Base-by-base conservation (phyloP, 495 filamentous ascomycete species). In the Podospora sp. region DNA sequence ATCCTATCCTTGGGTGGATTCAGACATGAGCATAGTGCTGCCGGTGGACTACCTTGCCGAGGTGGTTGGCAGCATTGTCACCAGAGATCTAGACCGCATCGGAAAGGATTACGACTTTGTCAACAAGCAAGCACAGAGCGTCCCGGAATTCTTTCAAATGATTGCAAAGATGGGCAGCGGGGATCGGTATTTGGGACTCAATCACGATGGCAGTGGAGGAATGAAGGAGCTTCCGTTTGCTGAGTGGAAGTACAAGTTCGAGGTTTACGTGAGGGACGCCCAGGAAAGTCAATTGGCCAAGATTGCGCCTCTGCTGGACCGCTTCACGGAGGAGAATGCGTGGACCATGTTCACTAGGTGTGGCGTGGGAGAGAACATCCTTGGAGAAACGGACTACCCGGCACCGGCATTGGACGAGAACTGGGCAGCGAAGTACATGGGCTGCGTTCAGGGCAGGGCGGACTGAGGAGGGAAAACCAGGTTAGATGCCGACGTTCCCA, bases 11-110 rank as follows among this genome's bases (percentile, higher is more conserved):
- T 68, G 57, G 5, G 5, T 76, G 6, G 63, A 76, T 49, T 72
- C 72, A 9, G 72, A 75, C 58, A 51, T 78, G 33, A 72, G 72
- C 11, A 60, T 65, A 24, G 72, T 75, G 59, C 66, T 76, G 46
- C 74, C 75, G 35, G 64, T 75, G 49, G 75, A 77, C 61, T 77
- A 77, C 68, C 63, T 77, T 14, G 66, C 69, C 60, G 64, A 69
- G 26, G 72, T 73, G 56, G 71, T 77, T 59, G 67, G 62, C 14
- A 53, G 65, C 33, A 53, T 77, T 3, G 74, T 77, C 73, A 72
- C 71, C 2, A 4, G 65, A 16, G 73, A 75, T 52, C 53, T 36
- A 12, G 6, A 65, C 14, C 69, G 75, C 27, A 68, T 77, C 51
- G 75, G 73, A 20, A 35, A 66, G 36, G 73, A 75, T 52, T 77